Base-by-base conservation (phyloP, 371 early-diverging fungal species). In the Lichtheimia corymbifera region DNA sequence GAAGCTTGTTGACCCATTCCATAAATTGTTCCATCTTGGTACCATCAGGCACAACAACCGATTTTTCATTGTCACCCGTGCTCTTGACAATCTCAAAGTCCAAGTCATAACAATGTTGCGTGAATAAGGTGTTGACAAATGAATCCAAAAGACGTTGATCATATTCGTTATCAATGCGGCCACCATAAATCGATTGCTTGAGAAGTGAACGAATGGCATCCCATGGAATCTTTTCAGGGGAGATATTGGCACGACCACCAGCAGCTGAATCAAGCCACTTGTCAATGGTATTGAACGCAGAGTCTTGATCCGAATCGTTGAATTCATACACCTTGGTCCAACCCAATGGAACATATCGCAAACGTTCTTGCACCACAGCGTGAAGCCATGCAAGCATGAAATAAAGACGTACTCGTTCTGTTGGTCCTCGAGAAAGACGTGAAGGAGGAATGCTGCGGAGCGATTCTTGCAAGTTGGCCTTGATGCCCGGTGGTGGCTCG, bases 271-370 rank as follows among this genome's bases (percentile, higher is more conserved):
- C 95, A 5, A 97, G 65, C 98, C 98, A 98, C 56, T 79, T 77
- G 70, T 98, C 96, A 52, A 98, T 86, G 0, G 94, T 94, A 41
- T 81, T 84, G 25, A 97, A 69, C 0, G 95, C 97, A 71, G 93
- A 93, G 40, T 93, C 94, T 73, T 92, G 90, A 76, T 99, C 99
- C 2, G 98, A 91, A 59, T 99, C 99, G 70, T 95, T 97, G 73
- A 99, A 99, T 68, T 98, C 99, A 67, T 98, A 98, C 0, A 80
- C 65, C 80, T 96, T 97, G 14, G 97, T 91, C 99, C 99, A 99
- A 27, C 99, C 99, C 27, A 99, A 75, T 45, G 99, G 99, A 3
- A 91, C 92, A 74, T 98, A 97, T 4, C 97, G 91, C 27, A 97
- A 79, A 62, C 99, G 93, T 76, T 98, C 99, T 69, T 94, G 85